Conservation (phyloP, 768 basidiomycete species). For the Rhodotorula diobovata region DNA sequence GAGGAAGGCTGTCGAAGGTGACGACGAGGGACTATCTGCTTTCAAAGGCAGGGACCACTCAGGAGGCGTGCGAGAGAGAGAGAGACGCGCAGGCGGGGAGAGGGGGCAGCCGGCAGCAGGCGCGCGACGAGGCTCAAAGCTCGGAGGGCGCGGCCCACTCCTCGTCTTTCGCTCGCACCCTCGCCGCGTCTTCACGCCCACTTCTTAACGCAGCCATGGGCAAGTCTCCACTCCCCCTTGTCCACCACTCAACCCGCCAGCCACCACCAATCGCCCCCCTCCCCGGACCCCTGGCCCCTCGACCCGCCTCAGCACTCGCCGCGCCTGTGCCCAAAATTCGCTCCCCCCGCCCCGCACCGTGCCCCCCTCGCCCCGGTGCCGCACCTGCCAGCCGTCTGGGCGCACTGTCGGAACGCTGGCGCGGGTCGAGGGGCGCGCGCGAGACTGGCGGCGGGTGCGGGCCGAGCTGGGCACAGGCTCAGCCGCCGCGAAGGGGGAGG, state of each 20-base stretch:
- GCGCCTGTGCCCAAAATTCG: conserved; percentile 2
- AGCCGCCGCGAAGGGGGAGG: not conserved
- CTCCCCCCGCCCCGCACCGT: not conserved
- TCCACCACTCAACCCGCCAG: not conserved
- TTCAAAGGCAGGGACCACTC: too few species aligned
- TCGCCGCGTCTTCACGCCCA: conserved; percentile 14
- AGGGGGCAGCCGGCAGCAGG: too few species aligned
- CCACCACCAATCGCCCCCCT: not conserved
- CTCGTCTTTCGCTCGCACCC: conserved; percentile 7
- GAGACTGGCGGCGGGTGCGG: not conserved
- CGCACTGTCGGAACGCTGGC: not conserved
- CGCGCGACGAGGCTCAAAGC: not conserved
- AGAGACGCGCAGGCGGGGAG: too few species aligned
- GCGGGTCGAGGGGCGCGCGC: not conserved
- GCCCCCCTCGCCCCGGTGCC: not conserved
- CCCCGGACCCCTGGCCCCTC: not conserved
- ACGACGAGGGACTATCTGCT: too few species aligned
- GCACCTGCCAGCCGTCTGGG: not conserved
- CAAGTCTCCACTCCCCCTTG: not conserved
- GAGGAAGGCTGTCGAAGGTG: too few species aligned
- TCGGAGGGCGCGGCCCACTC: not conserved
- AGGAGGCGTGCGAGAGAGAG: too few species aligned
- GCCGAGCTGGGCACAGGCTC: too few species aligned
- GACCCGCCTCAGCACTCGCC: too few species aligned
- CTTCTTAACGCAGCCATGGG: conserved; percentile 3